Percentiles rank a stretch among this genome's conserved stretches.
phyloP scores from a whole-genome alignment of 139 green algal genomes.

The Tetraselmis chui region DNA sequence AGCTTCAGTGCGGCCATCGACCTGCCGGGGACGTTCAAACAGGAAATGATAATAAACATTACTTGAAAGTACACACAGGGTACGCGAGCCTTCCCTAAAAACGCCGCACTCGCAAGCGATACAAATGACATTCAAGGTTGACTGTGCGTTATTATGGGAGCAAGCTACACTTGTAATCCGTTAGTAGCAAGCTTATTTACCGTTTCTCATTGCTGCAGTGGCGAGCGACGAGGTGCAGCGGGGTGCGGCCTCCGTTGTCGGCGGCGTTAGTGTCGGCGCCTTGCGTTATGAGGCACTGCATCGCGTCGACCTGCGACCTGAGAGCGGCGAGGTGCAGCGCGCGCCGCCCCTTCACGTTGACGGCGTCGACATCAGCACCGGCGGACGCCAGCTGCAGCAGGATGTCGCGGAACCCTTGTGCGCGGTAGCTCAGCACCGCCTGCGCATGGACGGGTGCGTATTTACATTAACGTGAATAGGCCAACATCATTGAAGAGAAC shows the following conservation, averaged over 20 bases:
- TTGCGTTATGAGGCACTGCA: not conserved
- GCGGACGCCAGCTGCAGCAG: not conserved
- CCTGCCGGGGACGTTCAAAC: not conserved
- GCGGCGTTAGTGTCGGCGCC: not conserved
- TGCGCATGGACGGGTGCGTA: no score
- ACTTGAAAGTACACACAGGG: not conserved
- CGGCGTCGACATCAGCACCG: not conserved
- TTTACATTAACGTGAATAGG: no score
- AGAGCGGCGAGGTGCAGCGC: not conserved
- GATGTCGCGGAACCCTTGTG: not conserved
- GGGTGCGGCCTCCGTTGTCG: not conserved
- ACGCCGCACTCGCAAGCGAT: no score
- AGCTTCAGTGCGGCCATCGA: not conserved
- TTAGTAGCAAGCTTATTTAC: not conserved
- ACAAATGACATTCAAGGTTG: not conserved
- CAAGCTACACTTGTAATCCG: not conserved
- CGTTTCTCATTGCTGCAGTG: not conserved
- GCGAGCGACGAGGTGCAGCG: not conserved
- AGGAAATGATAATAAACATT: not conserved
- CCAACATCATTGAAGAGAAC: no score
- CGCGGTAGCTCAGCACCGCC: not conserved
- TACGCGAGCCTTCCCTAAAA: no score
- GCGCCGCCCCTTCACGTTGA: not conserved
- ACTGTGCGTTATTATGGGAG: not conserved
- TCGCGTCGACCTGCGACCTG: not conserved